A percentile compares a stretch with the other conserved stretches of the same genome.
Evolutionary conservation across 2,329 filamentous ascomycete species (phyloP).

Genomic region (Polychaeton citri): DNA sequence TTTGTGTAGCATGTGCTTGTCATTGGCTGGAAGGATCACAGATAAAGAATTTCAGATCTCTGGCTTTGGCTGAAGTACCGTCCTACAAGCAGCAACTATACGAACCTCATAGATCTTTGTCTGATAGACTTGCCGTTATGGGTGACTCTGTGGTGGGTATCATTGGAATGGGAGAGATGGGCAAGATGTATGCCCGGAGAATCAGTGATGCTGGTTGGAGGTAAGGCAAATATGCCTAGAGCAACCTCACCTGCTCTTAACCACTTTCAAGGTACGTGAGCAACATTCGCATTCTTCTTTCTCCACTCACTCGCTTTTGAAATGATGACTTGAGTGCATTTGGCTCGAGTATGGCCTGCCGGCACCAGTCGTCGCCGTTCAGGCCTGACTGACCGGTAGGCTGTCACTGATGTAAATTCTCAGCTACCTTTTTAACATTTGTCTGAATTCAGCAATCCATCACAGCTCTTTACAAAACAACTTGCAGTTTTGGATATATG

Average conservation of each 20-base stretch:
- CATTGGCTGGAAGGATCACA: not conserved
- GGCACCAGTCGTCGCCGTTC: conserved; percentile 55
- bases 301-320: conserved; percentile 16
- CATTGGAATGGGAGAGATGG: conserved; percentile 99
- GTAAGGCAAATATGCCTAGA: conserved; percentile 42
- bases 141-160: conserved; percentile 72
- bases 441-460: conserved; percentile 54
- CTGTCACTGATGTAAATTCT: conserved; percentile 97
- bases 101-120: not conserved
- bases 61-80: not conserved
- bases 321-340: conserved; percentile 99
- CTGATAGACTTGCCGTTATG: conserved; percentile 36
- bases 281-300: conserved; percentile 2
- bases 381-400: conserved; percentile 43
- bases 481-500: not conserved
- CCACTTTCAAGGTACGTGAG: too few species aligned
- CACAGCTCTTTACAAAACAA: not conserved
- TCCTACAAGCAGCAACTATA: too few species aligned
- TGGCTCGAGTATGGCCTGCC: conserved; percentile 92
- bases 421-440: conserved; percentile 87
- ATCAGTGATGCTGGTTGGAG: conserved; percentile 91
- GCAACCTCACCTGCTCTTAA: conserved; percentile 7
- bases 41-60: not conserved
- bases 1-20: not conserved
- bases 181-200: conserved; percentile 88